A percentile compares a stretch with the other conserved stretches of the same genome.
Evolutionary conservation across 2,329 filamentous ascomycete species (phyloP).

Genomic region (Thermoascus crustaceus): DNA sequence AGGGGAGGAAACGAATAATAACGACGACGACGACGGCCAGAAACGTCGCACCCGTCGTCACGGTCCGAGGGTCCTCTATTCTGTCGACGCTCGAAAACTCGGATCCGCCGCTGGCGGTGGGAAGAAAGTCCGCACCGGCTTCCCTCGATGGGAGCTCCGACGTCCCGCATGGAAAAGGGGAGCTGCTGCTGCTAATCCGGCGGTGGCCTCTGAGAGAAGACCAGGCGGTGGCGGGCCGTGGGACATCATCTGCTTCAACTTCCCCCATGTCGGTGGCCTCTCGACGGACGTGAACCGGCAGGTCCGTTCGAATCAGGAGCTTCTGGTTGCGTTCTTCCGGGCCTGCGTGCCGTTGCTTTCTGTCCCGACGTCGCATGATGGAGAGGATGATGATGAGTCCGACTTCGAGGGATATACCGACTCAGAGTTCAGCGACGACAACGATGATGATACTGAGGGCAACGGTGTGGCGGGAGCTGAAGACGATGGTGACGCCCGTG

Average conservation of each 20-base stretch:
- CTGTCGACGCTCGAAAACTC: conserved; percentile 37
- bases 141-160: conserved; percentile 22
- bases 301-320: conserved; percentile 75
- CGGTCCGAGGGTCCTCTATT: conserved; percentile 30
- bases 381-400: conserved; percentile 15
- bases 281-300: conserved; percentile 91
- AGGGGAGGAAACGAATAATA: conserved; percentile 3
- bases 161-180: conserved; percentile 20
- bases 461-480: conserved; percentile 8
- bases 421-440: conserved; percentile 10
- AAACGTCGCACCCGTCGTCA: conserved; percentile 2
- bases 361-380: conserved; percentile 11
- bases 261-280: conserved; percentile 89
- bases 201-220: background rate
- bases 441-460: conserved; percentile 12
- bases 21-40: conserved; percentile 6
- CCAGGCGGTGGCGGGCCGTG: conserved; percentile 40
- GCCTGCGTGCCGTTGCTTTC: conserved; percentile 35
- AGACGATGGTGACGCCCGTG: conserved; percentile 10
- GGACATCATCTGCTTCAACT: conserved; percentile 87
- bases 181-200: background rate
- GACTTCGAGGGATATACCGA: conserved; percentile 13
- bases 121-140: conserved; percentile 38
- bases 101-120: conserved; percentile 27
- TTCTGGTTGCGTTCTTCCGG: conserved; percentile 43